A percentile compares a stretch with the other conserved stretches of the same genome.
Evolutionary conservation across 2,329 filamentous ascomycete species (phyloP).

Genomic region (Metarhizium album): DNA sequence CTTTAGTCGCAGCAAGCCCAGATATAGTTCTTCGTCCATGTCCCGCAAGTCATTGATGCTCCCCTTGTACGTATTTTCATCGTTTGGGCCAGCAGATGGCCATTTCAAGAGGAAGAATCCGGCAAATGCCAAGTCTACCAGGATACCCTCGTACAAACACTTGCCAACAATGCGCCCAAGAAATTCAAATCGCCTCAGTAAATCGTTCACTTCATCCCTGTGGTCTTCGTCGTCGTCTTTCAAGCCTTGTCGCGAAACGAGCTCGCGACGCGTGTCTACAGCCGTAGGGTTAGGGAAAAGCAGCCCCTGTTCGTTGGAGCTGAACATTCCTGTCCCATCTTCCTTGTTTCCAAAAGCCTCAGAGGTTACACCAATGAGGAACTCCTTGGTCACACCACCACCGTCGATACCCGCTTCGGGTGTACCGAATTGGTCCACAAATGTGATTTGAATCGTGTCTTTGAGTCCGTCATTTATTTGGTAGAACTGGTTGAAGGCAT

Average conservation of each 20-base stretch:
- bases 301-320: constrained; percentile 74
- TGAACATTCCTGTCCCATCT: constrained; percentile 49
- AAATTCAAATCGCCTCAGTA: constrained; percentile 77
- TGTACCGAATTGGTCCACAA: constrained; percentile 81
- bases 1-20: constrained; percentile 73
- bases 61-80: constrained; percentile 69
- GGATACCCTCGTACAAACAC: constrained; percentile 92
- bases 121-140: constrained; percentile 87
- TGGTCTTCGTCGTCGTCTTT: constrained; percentile 44
- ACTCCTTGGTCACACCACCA: constrained; percentile 95
- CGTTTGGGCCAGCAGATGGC: constrained; percentile 58
- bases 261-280: constrained; percentile 56
- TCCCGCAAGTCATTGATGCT: constrained; percentile 91
- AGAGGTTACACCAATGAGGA: constrained; percentile 76
- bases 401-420: constrained; percentile 92
- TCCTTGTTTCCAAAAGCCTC: constrained; percentile 63
- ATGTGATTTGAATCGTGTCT: constrained; percentile 92
- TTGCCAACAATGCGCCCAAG: constrained; percentile 89
- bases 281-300: constrained; percentile 80
- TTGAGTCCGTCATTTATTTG: constrained; percentile 72
- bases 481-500: constrained; percentile 79
- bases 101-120: constrained; percentile 95
- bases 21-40: constrained; percentile 82
- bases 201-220: constrained; percentile 43
- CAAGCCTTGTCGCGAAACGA: constrained; percentile 40